Evolutionary conservation across 2,329 filamentous ascomycete species (phyloP).

Genomic region (Talaromyces sp.): DNA sequence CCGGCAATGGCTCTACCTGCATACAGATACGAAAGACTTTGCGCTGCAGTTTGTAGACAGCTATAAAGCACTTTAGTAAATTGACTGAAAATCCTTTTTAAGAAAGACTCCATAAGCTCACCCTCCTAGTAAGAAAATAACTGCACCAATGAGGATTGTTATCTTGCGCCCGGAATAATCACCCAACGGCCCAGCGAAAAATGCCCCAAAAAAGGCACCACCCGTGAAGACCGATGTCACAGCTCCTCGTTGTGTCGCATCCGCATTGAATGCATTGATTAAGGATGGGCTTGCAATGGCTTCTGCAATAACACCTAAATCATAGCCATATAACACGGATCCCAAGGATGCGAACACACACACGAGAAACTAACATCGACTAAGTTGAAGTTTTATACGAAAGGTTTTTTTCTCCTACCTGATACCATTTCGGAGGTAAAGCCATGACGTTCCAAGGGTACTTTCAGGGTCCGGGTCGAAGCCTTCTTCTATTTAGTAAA

Average conservation of each 20-base stretch:
- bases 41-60: conserved; percentile 64
- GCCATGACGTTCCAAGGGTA: conserved; percentile 36
- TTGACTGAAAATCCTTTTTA: neutral
- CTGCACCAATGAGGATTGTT: conserved; percentile 67
- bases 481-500: neutral
- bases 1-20: conserved; percentile 66
- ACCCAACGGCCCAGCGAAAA: conserved; percentile 57
- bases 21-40: conserved; percentile 57
- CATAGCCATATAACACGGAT: conserved; percentile 55
- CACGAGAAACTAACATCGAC: conserved; percentile 47
- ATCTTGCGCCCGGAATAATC: conserved; percentile 63
- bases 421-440: conserved; percentile 55
- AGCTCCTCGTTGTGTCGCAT: conserved; percentile 47
- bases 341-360: conserved; percentile 56
- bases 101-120: conserved; percentile 19
- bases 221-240: conserved; percentile 75
- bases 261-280: conserved; percentile 23
- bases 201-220: conserved; percentile 67
- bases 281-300: conserved; percentile 44
- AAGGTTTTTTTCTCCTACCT: conserved; percentile 30
- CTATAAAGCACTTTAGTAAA: neutral
- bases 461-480: neutral
- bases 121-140: conserved; percentile 69
- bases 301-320: conserved; percentile 57
- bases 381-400: conserved; percentile 7